Percentiles rank a stretch among this genome's conserved stretches.
Evolutionary conservation across 176 grass and related monocot genomes (phyloP).

Genomic region (Saccharum spontaneum): DNA sequence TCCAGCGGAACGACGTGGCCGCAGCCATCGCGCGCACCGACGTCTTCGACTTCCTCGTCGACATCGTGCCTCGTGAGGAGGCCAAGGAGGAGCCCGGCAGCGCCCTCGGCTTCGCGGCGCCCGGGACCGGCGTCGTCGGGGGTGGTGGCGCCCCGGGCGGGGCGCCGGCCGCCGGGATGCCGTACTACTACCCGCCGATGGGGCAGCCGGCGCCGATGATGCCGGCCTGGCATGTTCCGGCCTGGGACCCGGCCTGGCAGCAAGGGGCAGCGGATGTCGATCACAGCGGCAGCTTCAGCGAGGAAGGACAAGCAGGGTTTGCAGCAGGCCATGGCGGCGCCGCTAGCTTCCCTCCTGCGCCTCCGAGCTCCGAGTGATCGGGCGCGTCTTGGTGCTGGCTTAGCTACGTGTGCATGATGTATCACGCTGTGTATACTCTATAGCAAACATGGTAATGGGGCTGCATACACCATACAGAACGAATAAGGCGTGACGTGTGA

Average conservation of each 20-base stretch:
- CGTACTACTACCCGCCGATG: conserved; percentile 73
- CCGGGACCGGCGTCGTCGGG: not conserved
- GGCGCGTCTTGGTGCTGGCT: not conserved
- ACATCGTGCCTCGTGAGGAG: conserved; percentile 87
- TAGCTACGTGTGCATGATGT: not conserved
- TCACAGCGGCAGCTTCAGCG: conserved; percentile 45
- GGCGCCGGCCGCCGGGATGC: conserved; percentile 49
- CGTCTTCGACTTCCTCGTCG: conserved; percentile 97
- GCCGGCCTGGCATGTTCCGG: conserved; percentile 70
- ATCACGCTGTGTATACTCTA: not conserved
- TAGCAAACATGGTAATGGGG: conserved; percentile 5
- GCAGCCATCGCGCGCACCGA: conserved; percentile 93
- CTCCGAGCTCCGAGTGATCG: conserved; percentile 50
- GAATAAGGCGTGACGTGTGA: not conserved
- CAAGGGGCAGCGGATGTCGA: conserved; percentile 51
- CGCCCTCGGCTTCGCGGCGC: conserved; percentile 51
- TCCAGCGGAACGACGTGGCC: conserved; percentile 81
- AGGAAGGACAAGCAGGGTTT: conserved; percentile 55
- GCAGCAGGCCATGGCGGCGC: conserved; percentile 34
- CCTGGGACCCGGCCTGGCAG: conserved; percentile 66
- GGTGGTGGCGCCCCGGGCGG: conserved; percentile 1
- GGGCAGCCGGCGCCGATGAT: conserved; percentile 60
- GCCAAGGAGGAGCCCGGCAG: conserved; percentile 70
- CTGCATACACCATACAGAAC: not conserved
- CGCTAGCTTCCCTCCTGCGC: conserved; percentile 41